A percentile compares a stretch with the other conserved stretches of the same genome.
Conservation (phyloP, 805 yeast species). For the Ogataea ganodermae region DNA sequence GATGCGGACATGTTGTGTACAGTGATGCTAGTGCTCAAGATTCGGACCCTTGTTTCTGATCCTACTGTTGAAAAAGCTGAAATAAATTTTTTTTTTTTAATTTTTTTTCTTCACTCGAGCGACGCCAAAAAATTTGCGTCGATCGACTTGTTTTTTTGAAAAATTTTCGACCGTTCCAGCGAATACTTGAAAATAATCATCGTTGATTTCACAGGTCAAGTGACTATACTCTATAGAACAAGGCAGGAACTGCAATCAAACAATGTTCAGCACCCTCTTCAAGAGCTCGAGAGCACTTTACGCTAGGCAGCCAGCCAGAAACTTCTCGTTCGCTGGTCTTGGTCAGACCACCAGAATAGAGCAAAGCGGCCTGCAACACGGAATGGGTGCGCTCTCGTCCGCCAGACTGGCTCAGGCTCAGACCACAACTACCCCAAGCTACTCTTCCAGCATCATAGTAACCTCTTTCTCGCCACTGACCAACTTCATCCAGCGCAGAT, state of each 20-base stretch:
- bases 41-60: background rate
- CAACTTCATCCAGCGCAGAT: conserved; percentile 31
- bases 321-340: conserved; percentile 15
- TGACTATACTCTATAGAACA: too few relatives aligned
- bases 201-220: background rate
- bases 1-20: conserved; percentile 27
- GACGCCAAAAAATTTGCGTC: background rate
- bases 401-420: conserved; percentile 11
- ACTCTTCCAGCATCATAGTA: conserved; percentile 27
- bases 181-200: background rate
- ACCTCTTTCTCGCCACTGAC: conserved; percentile 17
- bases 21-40: background rate
- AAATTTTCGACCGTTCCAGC: conserved; percentile 9
- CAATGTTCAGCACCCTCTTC: conserved; percentile 7
- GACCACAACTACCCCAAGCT: conserved; percentile 17
- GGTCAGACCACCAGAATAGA: conserved; percentile 19
- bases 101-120: conserved; percentile 1
- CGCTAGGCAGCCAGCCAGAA: conserved; percentile 13
- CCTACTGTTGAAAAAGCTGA: background rate
- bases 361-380: conserved; percentile 3
- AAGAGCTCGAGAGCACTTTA: conserved; percentile 1
- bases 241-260: background rate
- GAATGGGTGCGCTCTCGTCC: conserved; percentile 4
- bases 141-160: conserved; percentile 1
- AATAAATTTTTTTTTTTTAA: conserved; percentile 7